Conservation (phyloP, 257 asterid species). For the Nicotiana tabacum region DNA sequence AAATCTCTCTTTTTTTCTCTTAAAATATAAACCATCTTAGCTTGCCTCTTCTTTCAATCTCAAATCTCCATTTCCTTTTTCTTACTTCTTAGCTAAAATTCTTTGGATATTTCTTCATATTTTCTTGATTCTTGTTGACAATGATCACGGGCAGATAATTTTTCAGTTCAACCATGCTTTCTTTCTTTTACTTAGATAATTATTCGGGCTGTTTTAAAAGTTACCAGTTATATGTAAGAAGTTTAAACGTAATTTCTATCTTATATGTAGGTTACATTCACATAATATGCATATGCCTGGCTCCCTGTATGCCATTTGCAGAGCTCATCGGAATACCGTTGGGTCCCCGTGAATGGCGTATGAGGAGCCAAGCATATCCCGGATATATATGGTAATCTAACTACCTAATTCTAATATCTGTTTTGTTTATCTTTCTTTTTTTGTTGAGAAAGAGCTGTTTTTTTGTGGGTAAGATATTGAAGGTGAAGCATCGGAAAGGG, state of each 20-base stretch:
- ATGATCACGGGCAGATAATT: no score
- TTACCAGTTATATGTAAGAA: no score
- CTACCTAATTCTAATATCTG: neutral
- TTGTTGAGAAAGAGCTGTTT: neutral
- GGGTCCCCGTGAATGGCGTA: slow-evolving; percentile 96
- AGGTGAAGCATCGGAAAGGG: neutral
- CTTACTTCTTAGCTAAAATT: slow-evolving; percentile 13
- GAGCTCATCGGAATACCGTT: slow-evolving; percentile 66
- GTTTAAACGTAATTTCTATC: neutral
- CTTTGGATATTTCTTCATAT: neutral
- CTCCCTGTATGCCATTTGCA: slow-evolving; percentile 99
- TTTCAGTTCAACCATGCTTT: neutral
- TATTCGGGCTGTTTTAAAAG: no score
- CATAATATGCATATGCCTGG: slow-evolving; percentile 75
- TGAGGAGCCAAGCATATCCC: slow-evolving; percentile 99
- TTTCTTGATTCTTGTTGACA: no score
- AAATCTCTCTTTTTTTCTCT: no score
- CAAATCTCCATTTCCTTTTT: slow-evolving; percentile 18
- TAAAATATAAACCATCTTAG: no score
- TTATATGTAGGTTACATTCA: no score
- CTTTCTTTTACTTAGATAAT: no score
- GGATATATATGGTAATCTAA: neutral
- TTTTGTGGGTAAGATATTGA: neutral
- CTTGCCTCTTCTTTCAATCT: no score
- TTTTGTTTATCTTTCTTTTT: no score